These are phyloP conservation scores for Chenopodium quinoa DNA, from an alignment of 148 eudicot species.

Conservation along the genomic window DNA sequence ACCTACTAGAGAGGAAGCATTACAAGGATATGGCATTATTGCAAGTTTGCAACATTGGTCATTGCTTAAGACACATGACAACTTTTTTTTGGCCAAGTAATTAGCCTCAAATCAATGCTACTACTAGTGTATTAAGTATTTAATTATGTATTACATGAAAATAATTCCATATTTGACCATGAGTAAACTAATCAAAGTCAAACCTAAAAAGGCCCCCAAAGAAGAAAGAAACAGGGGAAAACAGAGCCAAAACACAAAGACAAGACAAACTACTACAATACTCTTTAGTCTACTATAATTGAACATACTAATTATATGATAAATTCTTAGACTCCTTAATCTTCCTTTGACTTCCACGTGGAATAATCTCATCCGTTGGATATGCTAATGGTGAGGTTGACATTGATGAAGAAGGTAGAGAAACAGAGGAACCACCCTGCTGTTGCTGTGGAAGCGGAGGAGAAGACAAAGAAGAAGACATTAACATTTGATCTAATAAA, in stretches of 20 bases:
- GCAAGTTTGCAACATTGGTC: too few relatives aligned
- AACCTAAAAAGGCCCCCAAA: not conserved
- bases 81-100: too few relatives aligned
- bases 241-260: conserved; percentile 16
- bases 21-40: too few relatives aligned
- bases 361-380: conserved; percentile 7
- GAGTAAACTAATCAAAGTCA: conserved; percentile 14
- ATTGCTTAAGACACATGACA: too few relatives aligned
- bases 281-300: too few relatives aligned
- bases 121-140: too few relatives aligned
- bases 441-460: conserved; percentile 4
- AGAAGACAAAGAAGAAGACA: conserved; percentile 25
- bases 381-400: not conserved
- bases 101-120: too few relatives aligned
- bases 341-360: conserved; percentile 29
- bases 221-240: conserved; percentile 20
- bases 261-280: not conserved
- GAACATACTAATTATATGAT: conserved; percentile 7
- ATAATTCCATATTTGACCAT: conserved; percentile 19
- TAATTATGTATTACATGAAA: too few relatives aligned
- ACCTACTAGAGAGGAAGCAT: too few relatives aligned
- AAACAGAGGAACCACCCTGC: conserved; percentile 25
- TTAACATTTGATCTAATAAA: conserved; percentile 25
- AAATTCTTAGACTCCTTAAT: conserved; percentile 10
- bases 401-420: conserved; percentile 10